Conservation (phyloP, 768 basidiomycete genomes). For the Thelephora ganbajun region DNA sequence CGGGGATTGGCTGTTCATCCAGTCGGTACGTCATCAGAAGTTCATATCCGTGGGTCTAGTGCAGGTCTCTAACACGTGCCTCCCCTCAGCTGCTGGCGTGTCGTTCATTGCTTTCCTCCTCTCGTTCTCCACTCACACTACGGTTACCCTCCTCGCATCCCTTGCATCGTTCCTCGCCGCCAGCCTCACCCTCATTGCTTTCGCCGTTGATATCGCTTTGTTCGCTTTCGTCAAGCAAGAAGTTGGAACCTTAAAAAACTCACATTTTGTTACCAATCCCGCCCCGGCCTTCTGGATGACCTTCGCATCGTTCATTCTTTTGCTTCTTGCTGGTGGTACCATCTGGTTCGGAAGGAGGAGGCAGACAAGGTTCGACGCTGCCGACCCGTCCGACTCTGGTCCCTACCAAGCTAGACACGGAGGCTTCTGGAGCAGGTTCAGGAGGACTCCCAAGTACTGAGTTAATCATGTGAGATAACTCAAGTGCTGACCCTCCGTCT, state of each 20-base stretch:
- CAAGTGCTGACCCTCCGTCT: too few relatives aligned
- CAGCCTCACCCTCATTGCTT: constrained; percentile 52
- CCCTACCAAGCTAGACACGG: background rate
- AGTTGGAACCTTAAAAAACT: constrained; percentile 32
- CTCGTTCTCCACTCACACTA: constrained; percentile 44
- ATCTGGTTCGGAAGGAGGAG: constrained; percentile 53
- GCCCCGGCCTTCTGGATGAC: constrained; percentile 70
- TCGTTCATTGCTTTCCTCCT: constrained; percentile 51
- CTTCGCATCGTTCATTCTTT: constrained; percentile 48
- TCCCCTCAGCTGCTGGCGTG: constrained; percentile 29
- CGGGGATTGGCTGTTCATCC: constrained; percentile 64
- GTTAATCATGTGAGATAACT: too few relatives aligned
- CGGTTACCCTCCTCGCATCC: constrained; percentile 27
- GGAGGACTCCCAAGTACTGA: background rate
- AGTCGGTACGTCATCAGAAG: constrained; percentile 35
- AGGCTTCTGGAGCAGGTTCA: background rate
- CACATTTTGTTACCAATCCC: constrained; percentile 34
- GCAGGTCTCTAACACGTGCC: background rate
- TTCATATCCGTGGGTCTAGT: background rate
- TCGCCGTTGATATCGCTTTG: constrained; percentile 67
- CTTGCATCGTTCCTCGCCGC: constrained; percentile 55
- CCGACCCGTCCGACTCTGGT: background rate
- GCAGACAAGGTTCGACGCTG: background rate
- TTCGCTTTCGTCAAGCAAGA: constrained; percentile 46
- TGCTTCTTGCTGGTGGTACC: constrained; percentile 50